Evolutionary conservation across 2,329 filamentous ascomycete genomes (phyloP).

Genomic region (Hymenoscyphus occultus): DNA sequence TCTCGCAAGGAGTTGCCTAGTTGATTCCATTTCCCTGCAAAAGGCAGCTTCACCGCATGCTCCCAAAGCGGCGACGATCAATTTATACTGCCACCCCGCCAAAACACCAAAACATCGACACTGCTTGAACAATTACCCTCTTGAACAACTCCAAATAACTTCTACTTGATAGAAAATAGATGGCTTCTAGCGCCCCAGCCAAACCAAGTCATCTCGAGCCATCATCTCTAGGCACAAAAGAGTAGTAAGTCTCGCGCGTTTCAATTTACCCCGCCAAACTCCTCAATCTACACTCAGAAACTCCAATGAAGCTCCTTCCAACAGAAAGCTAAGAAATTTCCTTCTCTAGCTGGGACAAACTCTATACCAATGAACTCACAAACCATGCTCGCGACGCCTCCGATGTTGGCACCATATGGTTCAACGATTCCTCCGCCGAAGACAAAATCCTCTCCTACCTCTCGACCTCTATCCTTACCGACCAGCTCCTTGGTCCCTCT

Average conservation of each 20-base stretch:
- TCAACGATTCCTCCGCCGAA: slow-evolving; percentile 88
- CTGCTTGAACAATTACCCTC: background rate
- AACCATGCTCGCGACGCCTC: slow-evolving; percentile 70
- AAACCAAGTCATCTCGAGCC: slow-evolving; percentile 69
- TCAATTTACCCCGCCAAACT: slow-evolving; percentile 1
- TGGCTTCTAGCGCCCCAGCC: slow-evolving; percentile 30
- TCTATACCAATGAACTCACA: slow-evolving; percentile 67
- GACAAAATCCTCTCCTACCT: slow-evolving; percentile 70
- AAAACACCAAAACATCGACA: background rate
- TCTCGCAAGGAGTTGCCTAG: no score
- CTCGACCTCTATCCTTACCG: slow-evolving; percentile 20
- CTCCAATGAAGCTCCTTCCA: background rate
- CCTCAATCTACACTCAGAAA: background rate
- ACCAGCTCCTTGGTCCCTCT: slow-evolving; percentile 20
- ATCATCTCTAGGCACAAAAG: slow-evolving; percentile 77
- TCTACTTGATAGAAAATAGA: slow-evolving; percentile 8
- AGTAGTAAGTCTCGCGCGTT: slow-evolving; percentile 62
- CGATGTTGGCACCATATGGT: slow-evolving; percentile 92
- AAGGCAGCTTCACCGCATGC: slow-evolving; percentile 9
- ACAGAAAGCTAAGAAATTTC: background rate
- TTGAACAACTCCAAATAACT: background rate
- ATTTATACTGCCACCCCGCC: slow-evolving; percentile 6
- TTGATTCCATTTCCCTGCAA: no score
- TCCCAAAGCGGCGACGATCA: background rate
- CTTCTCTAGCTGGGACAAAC: slow-evolving; percentile 65